phyloP scores from a whole-genome alignment of 1,139 yeast species.

The Scheffersomyces parashehatae region DNA sequence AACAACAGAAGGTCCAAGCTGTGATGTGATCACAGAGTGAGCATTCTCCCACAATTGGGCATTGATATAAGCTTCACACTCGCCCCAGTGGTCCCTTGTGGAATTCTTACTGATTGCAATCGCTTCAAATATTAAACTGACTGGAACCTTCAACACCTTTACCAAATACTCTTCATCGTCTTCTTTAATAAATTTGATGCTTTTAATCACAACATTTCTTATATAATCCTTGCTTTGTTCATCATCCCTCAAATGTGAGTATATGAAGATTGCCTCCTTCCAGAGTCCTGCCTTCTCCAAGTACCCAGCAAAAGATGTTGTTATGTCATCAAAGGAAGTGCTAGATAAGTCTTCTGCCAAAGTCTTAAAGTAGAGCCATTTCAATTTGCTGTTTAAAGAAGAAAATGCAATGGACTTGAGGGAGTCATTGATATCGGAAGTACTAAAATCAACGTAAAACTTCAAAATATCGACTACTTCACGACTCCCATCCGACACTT shows the following conservation, averaged over 20 bases:
- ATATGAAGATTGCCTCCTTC: constrained; percentile 63
- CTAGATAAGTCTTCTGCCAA: constrained; percentile 19
- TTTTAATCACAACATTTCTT: constrained; percentile 45
- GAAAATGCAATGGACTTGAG: constrained; percentile 2
- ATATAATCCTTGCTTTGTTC: constrained; percentile 39
- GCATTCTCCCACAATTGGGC: constrained; percentile 68
- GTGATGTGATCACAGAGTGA: constrained; percentile 52
- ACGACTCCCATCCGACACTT: constrained; percentile 4
- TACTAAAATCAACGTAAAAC: constrained; percentile 16
- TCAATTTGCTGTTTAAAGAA: constrained; percentile 30
- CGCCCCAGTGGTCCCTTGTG: constrained; percentile 54
- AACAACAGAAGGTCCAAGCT: constrained; percentile 71
- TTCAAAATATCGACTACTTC: constrained; percentile 24
- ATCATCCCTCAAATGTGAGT: constrained; percentile 53
- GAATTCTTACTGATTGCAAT: constrained; percentile 46
- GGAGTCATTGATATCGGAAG: constrained; percentile 5
- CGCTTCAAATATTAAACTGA: constrained; percentile 48
- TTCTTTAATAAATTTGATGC: constrained; percentile 43
- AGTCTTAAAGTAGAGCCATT: constrained; percentile 59
- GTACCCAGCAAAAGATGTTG: constrained; percentile 53
- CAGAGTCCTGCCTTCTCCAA: constrained; percentile 49
- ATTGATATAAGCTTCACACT: constrained; percentile 60
- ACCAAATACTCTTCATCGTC: constrained; percentile 36
- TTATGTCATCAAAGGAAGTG: constrained; percentile 39
- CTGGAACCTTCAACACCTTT: constrained; percentile 45